Base-by-base conservation (phyloP, 176 grass and related monocot genomes). In the Phoenix roebelenii region DNA sequence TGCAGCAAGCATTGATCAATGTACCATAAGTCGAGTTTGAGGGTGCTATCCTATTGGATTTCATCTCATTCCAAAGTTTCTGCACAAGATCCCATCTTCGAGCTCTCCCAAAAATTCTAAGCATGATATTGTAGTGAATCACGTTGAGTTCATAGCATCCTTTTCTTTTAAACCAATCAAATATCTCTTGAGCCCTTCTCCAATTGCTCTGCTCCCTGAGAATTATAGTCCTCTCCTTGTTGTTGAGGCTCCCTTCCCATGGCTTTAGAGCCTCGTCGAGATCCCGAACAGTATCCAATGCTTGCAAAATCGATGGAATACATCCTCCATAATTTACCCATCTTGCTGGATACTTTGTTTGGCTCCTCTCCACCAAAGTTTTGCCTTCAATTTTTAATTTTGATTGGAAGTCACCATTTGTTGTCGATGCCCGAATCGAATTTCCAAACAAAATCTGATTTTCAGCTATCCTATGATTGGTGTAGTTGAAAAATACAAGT, bases 151-250 rank as follows among this genome's bases (percentile, higher is more conserved):
- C 83, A 15, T 85, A 71, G 7, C 63, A 17, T 23, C 52, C 53
- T 58, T 77, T 66, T 16, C 54, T 18, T 14, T 71, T 77, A 24
- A 90, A 80, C 92, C 92, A 96, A 10, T 80, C 50, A 16, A 96
- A 88, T 28, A 96, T 82, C 54, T 96, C 68, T 0, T 85, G 22
- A 29, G 78, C 87, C 29, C 87, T 72, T 23, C 69, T 72, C 87
- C 87, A 96, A 80, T 96, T 72, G 59, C 57, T 80, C 78, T 96
- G 92, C 74, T 88, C 92, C 76, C 85, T 90, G 61, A 96, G 69
- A 70, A 96, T 75, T 53, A 96, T 81, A 39, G 91, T 95, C 71
- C 65, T 78, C 71, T 90, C 91, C 77, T 80, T 82, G 51, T 57
- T 50, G 51, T 51, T 88, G 54, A 96, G 63, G 3, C 26, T 82